Evolutionary conservation across 2,329 filamentous ascomycete species (phyloP).

Genomic region (Botrytis elliptica): DNA sequence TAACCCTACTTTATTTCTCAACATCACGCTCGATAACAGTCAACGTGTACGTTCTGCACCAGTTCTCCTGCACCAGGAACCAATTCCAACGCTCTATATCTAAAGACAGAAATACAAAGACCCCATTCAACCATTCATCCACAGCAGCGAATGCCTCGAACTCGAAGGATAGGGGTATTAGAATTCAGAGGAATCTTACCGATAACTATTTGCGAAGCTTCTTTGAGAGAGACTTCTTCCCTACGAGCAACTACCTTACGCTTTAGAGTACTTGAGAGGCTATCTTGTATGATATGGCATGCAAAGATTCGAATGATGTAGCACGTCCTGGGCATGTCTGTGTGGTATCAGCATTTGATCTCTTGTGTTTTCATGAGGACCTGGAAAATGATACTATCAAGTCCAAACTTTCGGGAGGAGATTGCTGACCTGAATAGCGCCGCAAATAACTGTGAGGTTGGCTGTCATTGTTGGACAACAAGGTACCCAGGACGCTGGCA

Average conservation of each 20-base stretch:
- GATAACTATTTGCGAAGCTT: too few relatives aligned
- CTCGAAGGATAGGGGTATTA: not conserved
- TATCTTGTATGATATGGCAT: not conserved
- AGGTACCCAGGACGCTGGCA: not conserved
- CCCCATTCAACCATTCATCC: too few relatives aligned
- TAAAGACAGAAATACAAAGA: not conserved
- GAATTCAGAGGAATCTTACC: not conserved
- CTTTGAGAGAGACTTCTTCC: not conserved
- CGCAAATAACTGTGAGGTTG: not conserved
- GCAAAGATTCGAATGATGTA: not conserved
- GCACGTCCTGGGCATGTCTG: not conserved
- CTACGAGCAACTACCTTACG: too few relatives aligned
- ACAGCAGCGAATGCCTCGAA: not conserved
- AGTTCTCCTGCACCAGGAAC: too few relatives aligned
- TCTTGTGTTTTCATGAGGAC: not conserved
- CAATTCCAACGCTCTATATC: not conserved
- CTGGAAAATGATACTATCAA: not conserved
- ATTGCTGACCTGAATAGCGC: not conserved
- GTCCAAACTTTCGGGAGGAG: too few relatives aligned
- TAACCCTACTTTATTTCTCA: not conserved
- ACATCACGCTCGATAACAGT: not conserved
- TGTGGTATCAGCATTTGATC: not conserved
- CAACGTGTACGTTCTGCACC: not conserved
- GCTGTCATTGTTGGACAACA: not conserved
- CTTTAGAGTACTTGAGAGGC: not conserved